Base-by-base conservation (phyloP, 2,329 filamentous ascomycete species). In the Botrytis tulipae region DNA sequence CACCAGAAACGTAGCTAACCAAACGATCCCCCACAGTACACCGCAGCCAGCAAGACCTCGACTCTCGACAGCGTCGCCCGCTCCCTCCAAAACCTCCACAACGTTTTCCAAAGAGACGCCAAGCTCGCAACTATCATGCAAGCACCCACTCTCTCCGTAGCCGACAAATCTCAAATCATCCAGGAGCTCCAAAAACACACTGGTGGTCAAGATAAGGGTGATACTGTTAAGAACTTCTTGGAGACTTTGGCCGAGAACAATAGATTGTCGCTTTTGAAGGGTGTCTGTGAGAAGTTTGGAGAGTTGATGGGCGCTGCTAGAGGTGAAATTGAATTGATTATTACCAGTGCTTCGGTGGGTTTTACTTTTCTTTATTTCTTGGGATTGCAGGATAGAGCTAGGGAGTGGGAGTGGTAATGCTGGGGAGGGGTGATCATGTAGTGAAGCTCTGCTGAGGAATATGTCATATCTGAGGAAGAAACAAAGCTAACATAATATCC, bases 201-300 rank as follows among this genome's bases (percentile, higher is more conserved):
- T 77, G 92, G 92, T 79, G 84, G 85, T 78, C 83, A 85, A 77
- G 88, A 91, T 83, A 93, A 93, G 86, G 86, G 85, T 82, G 90
- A 93, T 82, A 93, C 95, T 76, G 86, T 98, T 84, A 94, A 96
- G 91, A 97, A 98, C 89, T 95, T 99, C 87, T 89, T 99, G 80
- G 82, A 87, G 73, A 93, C 95, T 73, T 89, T 99, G 74, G 95
- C 96, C 78, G 93, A 96, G 87, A 97, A 99, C 91, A 99, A 99
- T 90, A 90, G 96, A 79, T 88, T 99, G 79, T 90, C 91, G 77
- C 87, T 96, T 76, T 88, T 99, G 76, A 88, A 91, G 84, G 91
- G 91, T 79, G 92, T 98, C 77, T 91, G 90, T 82, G 89, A 92
- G 82, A 98, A 98, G 89, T 99, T 98, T 82, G 87, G 82, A 78